A percentile compares a stretch with the other conserved stretches of the same genome.
phyloP scores from a whole-genome alignment of 352 stramenopile species.

The Phytophthora melonis region DNA sequence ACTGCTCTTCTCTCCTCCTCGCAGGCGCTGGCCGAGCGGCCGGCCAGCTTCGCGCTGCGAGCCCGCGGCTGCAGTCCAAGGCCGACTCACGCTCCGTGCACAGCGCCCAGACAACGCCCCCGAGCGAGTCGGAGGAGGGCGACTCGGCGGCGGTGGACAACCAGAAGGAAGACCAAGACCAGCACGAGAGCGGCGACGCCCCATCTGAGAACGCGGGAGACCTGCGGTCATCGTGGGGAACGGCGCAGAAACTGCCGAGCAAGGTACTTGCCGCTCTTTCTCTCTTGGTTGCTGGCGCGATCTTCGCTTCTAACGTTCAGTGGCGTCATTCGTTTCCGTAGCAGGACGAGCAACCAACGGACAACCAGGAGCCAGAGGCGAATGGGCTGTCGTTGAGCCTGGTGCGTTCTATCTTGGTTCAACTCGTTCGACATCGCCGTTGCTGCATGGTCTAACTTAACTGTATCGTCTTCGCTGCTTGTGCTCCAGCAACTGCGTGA shows the following conservation, averaged over 20 bases:
- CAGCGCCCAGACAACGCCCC: conserved; percentile 32
- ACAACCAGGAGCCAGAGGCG: conserved; percentile 41
- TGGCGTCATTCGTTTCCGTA: conserved; percentile 12
- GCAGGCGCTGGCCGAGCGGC: conserved; percentile 34
- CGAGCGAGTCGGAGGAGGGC: conserved; percentile 37
- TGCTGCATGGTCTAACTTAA: conserved; percentile 11
- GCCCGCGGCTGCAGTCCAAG: conserved; percentile 31
- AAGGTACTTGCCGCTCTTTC: conserved; percentile 31
- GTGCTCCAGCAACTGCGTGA: conserved; percentile 23
- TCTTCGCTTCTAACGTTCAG: conserved; percentile 16
- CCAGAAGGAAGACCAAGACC: conserved; percentile 45
- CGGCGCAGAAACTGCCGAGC: conserved; percentile 18
- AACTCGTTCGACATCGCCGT: neutral
- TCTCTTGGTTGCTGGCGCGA: conserved; percentile 1
- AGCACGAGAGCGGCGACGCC: conserved; percentile 1
- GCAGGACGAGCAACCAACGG: conserved; percentile 30
- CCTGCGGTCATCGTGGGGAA: conserved; percentile 25
- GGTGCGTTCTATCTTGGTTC: conserved; percentile 29
- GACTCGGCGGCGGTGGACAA: conserved; percentile 45
- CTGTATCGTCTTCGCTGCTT: conserved; percentile 4
- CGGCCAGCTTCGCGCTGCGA: conserved; percentile 36
- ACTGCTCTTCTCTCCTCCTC: conserved; percentile 60
- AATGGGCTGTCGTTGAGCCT: conserved; percentile 28
- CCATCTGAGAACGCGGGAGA: conserved; percentile 30
- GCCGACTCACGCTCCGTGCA: conserved; percentile 36